Evolutionary conservation across 257 asterid genomes (phyloP), one percentile per base, ranked within the genome.

Genomic region (Nicotiana tomentosiformis): DNA sequence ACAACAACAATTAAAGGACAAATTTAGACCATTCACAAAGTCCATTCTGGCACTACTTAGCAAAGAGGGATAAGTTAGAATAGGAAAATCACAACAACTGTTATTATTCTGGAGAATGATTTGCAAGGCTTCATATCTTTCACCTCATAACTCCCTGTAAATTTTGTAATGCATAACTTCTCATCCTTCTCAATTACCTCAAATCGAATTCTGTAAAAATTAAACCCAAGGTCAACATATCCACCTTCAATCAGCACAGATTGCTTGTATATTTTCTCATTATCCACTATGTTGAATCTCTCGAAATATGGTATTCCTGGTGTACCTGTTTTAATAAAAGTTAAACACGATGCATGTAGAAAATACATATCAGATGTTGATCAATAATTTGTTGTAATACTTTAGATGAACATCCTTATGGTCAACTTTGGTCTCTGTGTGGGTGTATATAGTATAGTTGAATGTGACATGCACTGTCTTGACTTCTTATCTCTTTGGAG

Each of bases 221-320:
- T 43, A 46, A 2, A 70, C 3, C 78, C 78, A 70, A 70, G 60
- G 39, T 70, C 78, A 43, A 43, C 78, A 70, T 43, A 43, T 43
- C 78, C 60, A 43, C 78, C 78, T 43, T 70, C 78, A 20, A 70
- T 39, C 14, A 70, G n/a, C 53, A 20, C 35, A 20, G 78, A 20
- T 70, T 70, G 78, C 20, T 70, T 70, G 60, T 70, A 70, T 6
- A 32, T 70, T 43, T 43, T 70, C 56, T 70, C 78, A 70, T 43
- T 20, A 26, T 70, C 60, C 9, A 70, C 78, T 70, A 70, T 43
- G 78, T 70, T 70, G 60, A 20, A 70, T 70, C 20, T 43, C 20
- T 70, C 39, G 78, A 70, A 43, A 70, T 70, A 70, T 5, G 78
- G 78, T 70, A 70, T 43, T 37, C 60, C 78, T 43, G 78, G 20